Conservation (phyloP, 768 basidiomycete genomes). For the Lactifluus pinguis region DNA sequence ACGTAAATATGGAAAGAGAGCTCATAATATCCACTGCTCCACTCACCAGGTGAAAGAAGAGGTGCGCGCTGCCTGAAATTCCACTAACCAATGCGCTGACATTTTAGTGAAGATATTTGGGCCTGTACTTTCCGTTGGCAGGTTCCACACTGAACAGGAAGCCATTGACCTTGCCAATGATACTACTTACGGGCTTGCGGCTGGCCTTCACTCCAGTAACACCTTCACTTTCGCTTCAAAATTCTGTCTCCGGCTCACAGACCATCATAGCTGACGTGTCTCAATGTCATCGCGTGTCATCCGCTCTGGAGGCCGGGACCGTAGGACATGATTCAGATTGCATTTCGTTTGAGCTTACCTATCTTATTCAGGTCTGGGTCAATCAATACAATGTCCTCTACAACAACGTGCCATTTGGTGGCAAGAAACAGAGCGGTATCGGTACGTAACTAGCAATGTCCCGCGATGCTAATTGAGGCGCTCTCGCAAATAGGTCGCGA, state of each 20-base stretch:
- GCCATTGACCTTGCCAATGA: conserved; percentile 79
- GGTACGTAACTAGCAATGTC: conserved; percentile 34
- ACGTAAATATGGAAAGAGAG: background rate
- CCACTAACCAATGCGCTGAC: background rate
- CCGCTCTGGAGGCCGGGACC: conserved; percentile 81
- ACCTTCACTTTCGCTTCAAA: conserved; percentile 5
- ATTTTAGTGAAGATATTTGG: conserved; percentile 69
- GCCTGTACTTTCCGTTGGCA: conserved; percentile 77
- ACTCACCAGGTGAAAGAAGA: conserved; percentile 55
- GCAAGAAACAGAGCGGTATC: conserved; percentile 87
- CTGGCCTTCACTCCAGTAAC: conserved; percentile 82
- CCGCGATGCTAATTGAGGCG: background rate
- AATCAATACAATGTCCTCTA: conserved; percentile 81
- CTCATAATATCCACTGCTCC: background rate
- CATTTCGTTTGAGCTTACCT: background rate
- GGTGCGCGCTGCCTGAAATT: conserved; percentile 26
- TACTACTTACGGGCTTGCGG: conserved; percentile 85
- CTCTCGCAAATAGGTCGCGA: conserved; percentile 53
- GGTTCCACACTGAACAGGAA: conserved; percentile 82
- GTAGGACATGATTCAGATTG: conserved; percentile 34
- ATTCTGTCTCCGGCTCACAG: conserved; percentile 11
- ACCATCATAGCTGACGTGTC: conserved; percentile 54
- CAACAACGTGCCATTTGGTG: conserved; percentile 92
- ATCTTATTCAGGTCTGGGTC: conserved; percentile 63
- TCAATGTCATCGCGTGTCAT: conserved; percentile 85